Percentiles rank a stretch among this genome's conserved stretches.
These are phyloP conservation scores for Bipolaris zeicola DNA, from an alignment of 2,329 filamentous ascomycete genomes.

Conservation along the genomic window DNA sequence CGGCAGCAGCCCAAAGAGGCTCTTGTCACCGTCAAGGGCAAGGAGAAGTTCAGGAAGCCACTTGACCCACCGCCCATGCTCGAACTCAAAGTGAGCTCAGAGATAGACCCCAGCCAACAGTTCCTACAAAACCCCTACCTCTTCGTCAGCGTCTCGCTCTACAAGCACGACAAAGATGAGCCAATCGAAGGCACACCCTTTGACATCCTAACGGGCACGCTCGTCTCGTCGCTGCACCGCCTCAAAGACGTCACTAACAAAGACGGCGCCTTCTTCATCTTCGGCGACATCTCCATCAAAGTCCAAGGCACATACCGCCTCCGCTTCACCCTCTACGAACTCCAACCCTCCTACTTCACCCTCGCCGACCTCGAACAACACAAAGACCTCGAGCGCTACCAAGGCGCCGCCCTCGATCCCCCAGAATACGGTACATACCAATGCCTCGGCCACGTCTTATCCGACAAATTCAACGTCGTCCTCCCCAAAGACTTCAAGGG, in stretches of 20 bases:
- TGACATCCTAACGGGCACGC: conserved; percentile 68
- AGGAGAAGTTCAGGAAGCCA: conserved; percentile 84
- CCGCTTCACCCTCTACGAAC: conserved; percentile 74
- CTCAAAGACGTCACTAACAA: conserved; percentile 77
- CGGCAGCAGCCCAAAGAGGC: conserved; percentile 71
- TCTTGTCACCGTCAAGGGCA: conserved; percentile 68
- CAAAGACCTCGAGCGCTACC: neutral
- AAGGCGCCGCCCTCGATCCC: neutral
- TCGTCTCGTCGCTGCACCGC: conserved; percentile 80
- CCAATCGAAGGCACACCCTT: conserved; percentile 48
- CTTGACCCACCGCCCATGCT: conserved; percentile 88
- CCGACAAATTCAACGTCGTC: conserved; percentile 69
- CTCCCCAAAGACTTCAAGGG: conserved; percentile 75
- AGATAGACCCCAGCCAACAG: conserved; percentile 63
- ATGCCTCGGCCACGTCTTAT: conserved; percentile 59
- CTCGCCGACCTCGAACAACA: neutral
- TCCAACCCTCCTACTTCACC: conserved; percentile 38
- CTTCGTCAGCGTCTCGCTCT: conserved; percentile 65
- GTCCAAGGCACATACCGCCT: conserved; percentile 74
- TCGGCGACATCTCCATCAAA: conserved; percentile 82
- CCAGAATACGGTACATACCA: conserved; percentile 42
- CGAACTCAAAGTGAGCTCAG: conserved; percentile 64
- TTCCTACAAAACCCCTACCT: conserved; percentile 69
- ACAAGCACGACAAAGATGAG: conserved; percentile 55
- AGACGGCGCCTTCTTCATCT: conserved; percentile 89